Evolutionary conservation across 306 rosid genomes (phyloP).

Genomic region (Prunus mume): DNA sequence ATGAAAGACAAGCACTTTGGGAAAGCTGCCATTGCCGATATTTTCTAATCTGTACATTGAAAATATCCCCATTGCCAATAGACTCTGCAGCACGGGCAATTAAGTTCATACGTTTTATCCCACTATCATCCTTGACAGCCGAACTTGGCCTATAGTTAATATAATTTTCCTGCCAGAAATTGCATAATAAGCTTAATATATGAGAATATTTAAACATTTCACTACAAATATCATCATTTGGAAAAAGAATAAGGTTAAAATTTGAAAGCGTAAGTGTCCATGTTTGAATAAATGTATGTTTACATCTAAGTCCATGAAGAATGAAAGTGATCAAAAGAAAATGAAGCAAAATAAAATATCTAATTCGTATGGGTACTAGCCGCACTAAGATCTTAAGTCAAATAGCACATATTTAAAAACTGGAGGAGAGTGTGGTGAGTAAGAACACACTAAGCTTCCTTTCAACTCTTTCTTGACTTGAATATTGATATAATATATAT

Average conservation of each 20-base stretch:
- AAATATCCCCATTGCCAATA: slow-evolving; percentile 86
- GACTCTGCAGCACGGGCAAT: slow-evolving; percentile 93
- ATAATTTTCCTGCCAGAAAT: slow-evolving; percentile 81
- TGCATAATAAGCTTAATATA: not conserved
- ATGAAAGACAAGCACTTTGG: slow-evolving; percentile 70
- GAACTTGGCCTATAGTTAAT: slow-evolving; percentile 76
- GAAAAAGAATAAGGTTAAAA: not conserved
- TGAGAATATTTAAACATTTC: not conserved
- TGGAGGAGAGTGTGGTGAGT: not conserved
- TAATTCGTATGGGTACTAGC: not conserved
- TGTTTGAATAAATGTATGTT: not conserved
- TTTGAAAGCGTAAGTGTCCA: not conserved
- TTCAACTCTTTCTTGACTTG: no score
- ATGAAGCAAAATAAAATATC: not conserved
- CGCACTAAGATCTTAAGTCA: not conserved
- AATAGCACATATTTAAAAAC: not conserved
- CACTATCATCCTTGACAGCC: slow-evolving; percentile 69
- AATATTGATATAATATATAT: no score
- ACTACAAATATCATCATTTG: slow-evolving; percentile 1
- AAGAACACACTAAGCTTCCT: not conserved
- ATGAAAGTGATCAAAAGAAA: not conserved
- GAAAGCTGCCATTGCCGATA: slow-evolving; percentile 98
- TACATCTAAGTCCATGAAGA: not conserved
- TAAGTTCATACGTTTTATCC: slow-evolving; percentile 72
- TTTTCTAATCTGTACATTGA: slow-evolving; percentile 91